Evolutionary conservation across 768 basidiomycete genomes (phyloP), one percentile per base, ranked within the genome.

Genomic region (Suillus subluteus): DNA sequence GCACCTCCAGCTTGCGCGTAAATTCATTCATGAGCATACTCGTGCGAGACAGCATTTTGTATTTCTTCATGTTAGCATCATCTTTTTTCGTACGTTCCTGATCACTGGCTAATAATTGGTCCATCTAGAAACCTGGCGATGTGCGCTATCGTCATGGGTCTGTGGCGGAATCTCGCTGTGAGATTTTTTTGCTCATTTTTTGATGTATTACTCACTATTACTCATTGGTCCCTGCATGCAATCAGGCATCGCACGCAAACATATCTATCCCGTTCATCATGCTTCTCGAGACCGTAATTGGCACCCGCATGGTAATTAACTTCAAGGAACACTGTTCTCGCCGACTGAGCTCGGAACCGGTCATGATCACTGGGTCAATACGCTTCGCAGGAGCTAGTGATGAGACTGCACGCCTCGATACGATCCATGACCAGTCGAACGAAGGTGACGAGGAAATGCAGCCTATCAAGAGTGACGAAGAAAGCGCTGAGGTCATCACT

Each of bases 251-350:
- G 26, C 73, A 75, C 37, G 75, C 76, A 16, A 78, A 73, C n/a
- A 66, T 78, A 59, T 77, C 73, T 38, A 62, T 74, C 26, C 75
- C 76, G 2, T 69, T 77, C 43, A 74, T 77, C 50, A 77, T 77
- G 76, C 61, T 77, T 13, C 68, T 75, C 23, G 77, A 78, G 46
- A 68, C 73, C 26, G 41, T 78, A 40, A 66, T 77, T 15, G 77
- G 76, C 0, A 77, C 75, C 26, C 67, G 75, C 38, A 74, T 77
- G 43, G 75, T 77, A 43, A 73, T 77, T 62, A 69, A 73, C 38
- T 76, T 78, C 58, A 77, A 75, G 2, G 75, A 74, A 63, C 77
- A 77, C 18, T 77, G 70, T 37, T 21, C 18, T 32, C 59, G 43
- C 30, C 69, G 64, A 18, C 3, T 62, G n/a, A 71, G 72, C 13